Evolutionary conservation across 192 early-diverging fungal species (phyloP).

Genomic region (Diversispora epigaea): DNA sequence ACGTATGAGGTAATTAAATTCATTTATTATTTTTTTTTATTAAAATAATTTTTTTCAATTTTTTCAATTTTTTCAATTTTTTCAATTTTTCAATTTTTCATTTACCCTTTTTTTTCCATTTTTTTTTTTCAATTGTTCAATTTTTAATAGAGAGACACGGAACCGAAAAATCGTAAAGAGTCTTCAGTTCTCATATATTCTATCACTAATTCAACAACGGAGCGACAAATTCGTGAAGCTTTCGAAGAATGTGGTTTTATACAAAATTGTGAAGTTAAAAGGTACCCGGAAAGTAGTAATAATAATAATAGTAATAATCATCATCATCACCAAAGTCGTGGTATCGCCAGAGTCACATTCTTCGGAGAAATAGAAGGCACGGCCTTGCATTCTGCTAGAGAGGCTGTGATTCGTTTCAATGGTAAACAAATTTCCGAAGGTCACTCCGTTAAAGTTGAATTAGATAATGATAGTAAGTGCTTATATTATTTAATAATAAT

Average conservation of each 20-base stretch:
- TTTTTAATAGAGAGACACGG: background rate
- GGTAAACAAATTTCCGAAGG: conserved; percentile 43
- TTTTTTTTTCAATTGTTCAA: background rate
- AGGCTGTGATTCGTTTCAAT: conserved; percentile 52
- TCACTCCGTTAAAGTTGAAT: conserved; percentile 38
- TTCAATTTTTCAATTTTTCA: background rate
- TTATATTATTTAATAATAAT: background rate
- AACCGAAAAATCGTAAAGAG: background rate
- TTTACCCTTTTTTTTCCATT: background rate
- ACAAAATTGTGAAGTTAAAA: conserved; percentile 43
- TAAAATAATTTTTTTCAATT: background rate
- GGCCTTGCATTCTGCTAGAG: conserved; percentile 37
- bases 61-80: background rate
- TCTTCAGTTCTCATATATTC: background rate
- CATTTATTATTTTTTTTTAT: background rate
- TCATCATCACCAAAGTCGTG: conserved; percentile 45
- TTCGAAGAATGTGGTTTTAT: conserved; percentile 21
- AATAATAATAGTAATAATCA: too few relatives aligned
- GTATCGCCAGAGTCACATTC: conserved; percentile 52
- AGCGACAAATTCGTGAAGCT: background rate
- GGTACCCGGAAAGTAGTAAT: conserved; percentile 36
- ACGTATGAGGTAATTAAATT: conserved; percentile 8
- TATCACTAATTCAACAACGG: background rate
- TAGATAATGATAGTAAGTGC: conserved; percentile 40
- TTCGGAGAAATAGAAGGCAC: conserved; percentile 40